Conservation (phyloP, 139 green algal species). For the Chlamydomonas asymmetrica region DNA sequence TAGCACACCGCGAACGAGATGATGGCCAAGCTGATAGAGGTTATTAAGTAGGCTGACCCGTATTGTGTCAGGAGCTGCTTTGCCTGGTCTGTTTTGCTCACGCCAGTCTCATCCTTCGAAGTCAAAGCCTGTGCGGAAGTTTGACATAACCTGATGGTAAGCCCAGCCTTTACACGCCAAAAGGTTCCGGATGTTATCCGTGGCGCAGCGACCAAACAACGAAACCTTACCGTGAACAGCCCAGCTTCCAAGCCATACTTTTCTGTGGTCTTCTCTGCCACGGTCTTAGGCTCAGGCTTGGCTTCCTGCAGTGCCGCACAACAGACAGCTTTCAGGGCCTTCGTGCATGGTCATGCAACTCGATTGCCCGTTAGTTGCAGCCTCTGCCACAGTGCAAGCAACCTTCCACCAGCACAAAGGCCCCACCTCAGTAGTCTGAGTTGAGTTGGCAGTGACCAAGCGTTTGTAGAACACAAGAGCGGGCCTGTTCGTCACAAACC, state of each 20-base stretch:
- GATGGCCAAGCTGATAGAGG: slow-evolving; percentile 94
- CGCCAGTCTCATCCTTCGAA: slow-evolving; percentile 50
- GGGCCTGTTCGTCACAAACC: too few species aligned
- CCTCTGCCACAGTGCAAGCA: too few species aligned
- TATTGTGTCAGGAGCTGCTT: slow-evolving; percentile 94
- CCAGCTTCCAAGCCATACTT: slow-evolving; percentile 93
- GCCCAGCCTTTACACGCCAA: too few species aligned
- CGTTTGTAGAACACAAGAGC: too few species aligned
- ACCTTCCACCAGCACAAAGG: too few species aligned
- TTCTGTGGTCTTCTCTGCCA: slow-evolving; percentile 55
- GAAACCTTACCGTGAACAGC: slow-evolving; percentile 74
- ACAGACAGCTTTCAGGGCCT: too few species aligned
- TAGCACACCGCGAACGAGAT: slow-evolving; percentile 95
- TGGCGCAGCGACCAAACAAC: too few species aligned
- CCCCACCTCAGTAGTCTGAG: too few species aligned
- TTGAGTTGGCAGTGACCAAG: too few species aligned
- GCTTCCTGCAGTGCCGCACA: slow-evolving; percentile 9
- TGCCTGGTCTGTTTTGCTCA: slow-evolving; percentile 65
- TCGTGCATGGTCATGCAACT: too few species aligned
- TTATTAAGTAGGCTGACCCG: slow-evolving; percentile 94
- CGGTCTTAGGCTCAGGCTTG: slow-evolving; percentile 29
- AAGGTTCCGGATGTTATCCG: too few species aligned
- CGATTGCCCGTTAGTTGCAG: too few species aligned
- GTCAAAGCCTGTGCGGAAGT: slow-evolving; percentile 56
- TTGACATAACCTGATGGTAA: not conserved